A percentile compares a stretch with the other conserved stretches of the same genome.
Evolutionary conservation across 2,329 filamentous ascomycete genomes (phyloP).

Genomic region (Stromatinia cepivora): DNA sequence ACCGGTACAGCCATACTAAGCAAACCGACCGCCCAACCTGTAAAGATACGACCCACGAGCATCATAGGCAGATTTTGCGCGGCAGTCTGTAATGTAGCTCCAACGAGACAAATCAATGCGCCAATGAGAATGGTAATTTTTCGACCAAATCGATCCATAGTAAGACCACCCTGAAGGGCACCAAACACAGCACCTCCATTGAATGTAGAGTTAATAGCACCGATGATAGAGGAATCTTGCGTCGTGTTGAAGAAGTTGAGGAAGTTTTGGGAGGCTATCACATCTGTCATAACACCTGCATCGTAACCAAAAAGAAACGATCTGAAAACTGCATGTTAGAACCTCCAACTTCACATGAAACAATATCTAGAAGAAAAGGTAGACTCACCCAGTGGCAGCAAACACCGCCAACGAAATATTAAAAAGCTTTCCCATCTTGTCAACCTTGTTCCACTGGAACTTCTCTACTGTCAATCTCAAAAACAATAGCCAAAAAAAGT

Average conservation of each 20-base stretch:
- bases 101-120: slow-evolving; percentile 58
- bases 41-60: slow-evolving; percentile 58
- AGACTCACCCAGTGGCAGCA: slow-evolving; percentile 43
- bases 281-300: slow-evolving; percentile 41
- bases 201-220: slow-evolving; percentile 65
- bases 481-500: background rate
- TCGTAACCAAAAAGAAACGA: slow-evolving; percentile 45
- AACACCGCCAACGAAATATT: slow-evolving; percentile 47
- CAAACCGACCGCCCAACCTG: slow-evolving; percentile 58
- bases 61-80: slow-evolving; percentile 55
- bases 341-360: background rate
- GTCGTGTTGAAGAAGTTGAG: slow-evolving; percentile 42
- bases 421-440: slow-evolving; percentile 45
- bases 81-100: slow-evolving; percentile 60
- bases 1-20: slow-evolving; percentile 64
- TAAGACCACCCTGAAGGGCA: slow-evolving; percentile 46
- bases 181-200: slow-evolving; percentile 57
- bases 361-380: background rate
- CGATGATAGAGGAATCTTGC: slow-evolving; percentile 40
- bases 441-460: background rate
- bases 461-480: background rate
- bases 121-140: slow-evolving; percentile 59
- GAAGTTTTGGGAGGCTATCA: slow-evolving; percentile 37
- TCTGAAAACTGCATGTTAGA: slow-evolving; percentile 30
- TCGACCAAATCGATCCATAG: slow-evolving; percentile 58